A percentile compares a stretch with the other conserved stretches of the same genome.
These are phyloP conservation scores for Tinospora cordifolia DNA, from an alignment of 164 flowering plant species.

Conservation along the genomic window DNA sequence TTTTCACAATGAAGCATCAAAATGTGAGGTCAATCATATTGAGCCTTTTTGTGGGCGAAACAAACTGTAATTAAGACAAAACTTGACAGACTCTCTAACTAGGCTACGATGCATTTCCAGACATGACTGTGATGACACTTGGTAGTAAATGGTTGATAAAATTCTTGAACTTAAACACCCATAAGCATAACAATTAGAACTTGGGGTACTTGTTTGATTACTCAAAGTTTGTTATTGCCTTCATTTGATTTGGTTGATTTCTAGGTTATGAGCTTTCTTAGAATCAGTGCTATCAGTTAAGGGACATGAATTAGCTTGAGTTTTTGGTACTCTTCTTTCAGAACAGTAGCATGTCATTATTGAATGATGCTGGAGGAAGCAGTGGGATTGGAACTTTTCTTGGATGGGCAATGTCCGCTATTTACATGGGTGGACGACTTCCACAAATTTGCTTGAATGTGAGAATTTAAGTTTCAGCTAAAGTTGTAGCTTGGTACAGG, in stretches of 20 bases:
- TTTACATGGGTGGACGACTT: slow-evolving; percentile 84
- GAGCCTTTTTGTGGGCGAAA: too few relatives aligned
- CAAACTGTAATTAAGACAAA: too few relatives aligned
- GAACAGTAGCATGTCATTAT: slow-evolving; percentile 19
- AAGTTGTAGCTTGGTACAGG: background rate
- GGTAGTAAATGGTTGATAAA: background rate
- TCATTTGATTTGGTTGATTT: background rate
- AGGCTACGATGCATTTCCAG: too few relatives aligned
- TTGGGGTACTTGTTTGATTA: background rate
- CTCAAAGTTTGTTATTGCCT: background rate
- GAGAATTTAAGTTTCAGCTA: slow-evolving; percentile 16
- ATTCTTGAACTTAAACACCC: background rate
- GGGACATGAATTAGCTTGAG: background rate
- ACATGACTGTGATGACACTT: too few relatives aligned
- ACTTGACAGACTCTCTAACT: too few relatives aligned
- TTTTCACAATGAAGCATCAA: too few relatives aligned
- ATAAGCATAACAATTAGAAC: background rate
- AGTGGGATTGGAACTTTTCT: slow-evolving; percentile 42
- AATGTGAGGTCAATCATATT: too few relatives aligned
- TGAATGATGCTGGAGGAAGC: slow-evolving; percentile 18
- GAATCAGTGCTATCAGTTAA: background rate
- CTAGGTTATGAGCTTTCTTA: background rate
- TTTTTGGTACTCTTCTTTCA: background rate
- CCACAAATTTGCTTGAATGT: slow-evolving; percentile 84
- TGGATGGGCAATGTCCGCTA: slow-evolving; percentile 85